phyloP scores from a whole-genome alignment of 208 protist species.

The Wallacemonas sp. region DNA sequence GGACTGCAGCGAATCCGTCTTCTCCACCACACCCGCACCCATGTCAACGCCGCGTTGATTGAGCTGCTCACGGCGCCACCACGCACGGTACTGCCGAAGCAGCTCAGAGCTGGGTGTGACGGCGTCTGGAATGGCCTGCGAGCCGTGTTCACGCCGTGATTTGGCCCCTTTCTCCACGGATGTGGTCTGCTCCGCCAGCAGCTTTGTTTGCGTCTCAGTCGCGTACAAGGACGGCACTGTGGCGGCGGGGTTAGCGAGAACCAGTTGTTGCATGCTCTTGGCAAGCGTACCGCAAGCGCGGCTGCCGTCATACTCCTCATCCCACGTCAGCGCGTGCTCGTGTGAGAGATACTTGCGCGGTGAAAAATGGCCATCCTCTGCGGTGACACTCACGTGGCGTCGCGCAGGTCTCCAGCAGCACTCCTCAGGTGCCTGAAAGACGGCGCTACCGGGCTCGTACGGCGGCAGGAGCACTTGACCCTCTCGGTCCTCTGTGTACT shows the following conservation, averaged over 20 bases:
- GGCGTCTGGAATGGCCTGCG: not conserved
- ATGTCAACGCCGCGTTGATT: not conserved
- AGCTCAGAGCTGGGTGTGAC: slow-evolving; percentile 3
- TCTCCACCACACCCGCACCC: not conserved
- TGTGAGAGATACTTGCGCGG: not conserved
- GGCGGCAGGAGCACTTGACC: slow-evolving; percentile 2
- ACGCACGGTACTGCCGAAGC: slow-evolving; percentile 8
- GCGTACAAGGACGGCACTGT: not conserved
- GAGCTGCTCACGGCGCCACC: slow-evolving; percentile 2
- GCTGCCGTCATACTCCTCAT: not conserved
- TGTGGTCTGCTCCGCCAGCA: too few species aligned
- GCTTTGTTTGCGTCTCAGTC: not conserved
- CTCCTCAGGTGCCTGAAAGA: not conserved
- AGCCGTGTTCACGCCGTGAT: not conserved
- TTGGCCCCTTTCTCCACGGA: not conserved
- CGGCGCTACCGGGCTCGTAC: not conserved
- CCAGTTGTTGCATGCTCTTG: not conserved
- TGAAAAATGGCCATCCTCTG: not conserved
- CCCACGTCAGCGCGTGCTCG: not conserved
- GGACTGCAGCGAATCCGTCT: not conserved
- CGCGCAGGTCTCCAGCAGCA: not conserved
- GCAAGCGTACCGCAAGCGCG: not conserved
- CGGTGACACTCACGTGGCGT: not conserved
- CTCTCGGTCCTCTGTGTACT: not conserved
- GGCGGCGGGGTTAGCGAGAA: not conserved